Base-by-base conservation (phyloP, 352 stramenopile species). In the Phytophthora sojae region DNA sequence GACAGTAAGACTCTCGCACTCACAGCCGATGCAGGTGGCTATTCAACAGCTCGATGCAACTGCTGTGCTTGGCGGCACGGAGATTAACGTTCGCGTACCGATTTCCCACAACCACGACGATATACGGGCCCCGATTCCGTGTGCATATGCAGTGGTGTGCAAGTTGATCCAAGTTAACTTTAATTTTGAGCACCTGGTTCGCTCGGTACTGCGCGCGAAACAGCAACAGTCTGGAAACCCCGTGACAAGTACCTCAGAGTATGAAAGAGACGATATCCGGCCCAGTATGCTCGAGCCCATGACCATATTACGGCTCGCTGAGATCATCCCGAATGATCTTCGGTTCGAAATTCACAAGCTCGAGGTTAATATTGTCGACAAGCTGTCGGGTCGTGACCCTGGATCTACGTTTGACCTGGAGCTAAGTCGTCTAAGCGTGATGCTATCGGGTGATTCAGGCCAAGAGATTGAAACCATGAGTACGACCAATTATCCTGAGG, bases 61-160 rank as follows among this genome's bases (percentile, higher is more conserved):
- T 23, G 49, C 39, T 3, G 37, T 25, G 49, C 47, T 86, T 53
- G 77, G 71, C 39, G 9, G 6, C 6, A 75, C 66, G 29, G 68
- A 85, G 54, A 35, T 86, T 19, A 66, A 47, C 37, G n/a, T 88
- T 23, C 26, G 61, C 4, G 29, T 79, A 35, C 71, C 76, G 53
- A 64, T 71, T 35, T 74, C 47, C 29, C 54, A 61, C n/a, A 50
- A 21, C 37, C 12, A 21, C 32, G 59, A 71, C 37, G 52, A 70
- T 44, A 30, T 66, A 5, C 61, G 57, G 19, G 56, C 60, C 59
- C 73, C 71, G 3, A 71, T 79, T 21, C 67, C 75, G 6, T 69
- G 64, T 2, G 32, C 52, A 17, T 72, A 63, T 29, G 69, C 60
- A 26, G 52, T 73, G 7, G 15, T 57, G 6, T 73, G 75, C 58